Evolutionary conservation across 163 green algal genomes (phyloP).

Genomic region (Chlorella variabilis): DNA sequence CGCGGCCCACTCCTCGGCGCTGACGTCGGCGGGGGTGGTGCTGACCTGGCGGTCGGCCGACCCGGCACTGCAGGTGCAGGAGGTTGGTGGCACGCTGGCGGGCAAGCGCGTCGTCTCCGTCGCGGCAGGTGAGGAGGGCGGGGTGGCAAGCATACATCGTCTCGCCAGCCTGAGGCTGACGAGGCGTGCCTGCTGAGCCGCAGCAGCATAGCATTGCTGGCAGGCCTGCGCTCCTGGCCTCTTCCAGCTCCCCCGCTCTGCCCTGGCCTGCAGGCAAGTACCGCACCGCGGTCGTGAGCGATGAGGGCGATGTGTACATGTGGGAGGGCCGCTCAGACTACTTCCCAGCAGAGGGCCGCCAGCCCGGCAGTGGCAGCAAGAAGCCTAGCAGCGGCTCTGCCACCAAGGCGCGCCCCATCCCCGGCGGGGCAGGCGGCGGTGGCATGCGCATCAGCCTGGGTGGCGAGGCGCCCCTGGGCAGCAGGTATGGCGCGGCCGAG

Average conservation of each 20-base stretch:
- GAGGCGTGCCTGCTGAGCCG: too few species aligned
- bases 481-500: conserved; percentile 4
- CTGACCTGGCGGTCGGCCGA: conserved; percentile 79
- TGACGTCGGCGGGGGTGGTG: conserved; percentile 72
- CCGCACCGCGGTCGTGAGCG: conserved; percentile 80
- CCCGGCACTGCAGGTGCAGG: conserved; percentile 57
- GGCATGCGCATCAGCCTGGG: background rate
- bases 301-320: conserved; percentile 79
- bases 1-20: conserved; percentile 66
- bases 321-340: conserved; percentile 81
- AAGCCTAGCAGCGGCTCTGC: conserved; percentile 22
- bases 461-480: background rate
- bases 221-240: background rate
- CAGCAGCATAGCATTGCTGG: background rate
- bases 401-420: conserved; percentile 21
- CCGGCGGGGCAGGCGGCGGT: background rate
- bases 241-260: too few species aligned
- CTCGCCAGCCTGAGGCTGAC: too few species aligned
- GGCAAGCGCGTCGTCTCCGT: conserved; percentile 70
- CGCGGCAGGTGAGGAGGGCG: conserved; percentile 53
- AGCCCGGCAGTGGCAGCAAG: conserved; percentile 44
- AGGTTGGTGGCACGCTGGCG: conserved; percentile 67
- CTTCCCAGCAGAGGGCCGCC: conserved; percentile 49
- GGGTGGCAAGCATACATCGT: background rate
- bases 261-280: conserved; percentile 76